Conservation (phyloP, 2,329 filamentous ascomycete species). For the Dothidotthia symphoricarpi region DNA sequence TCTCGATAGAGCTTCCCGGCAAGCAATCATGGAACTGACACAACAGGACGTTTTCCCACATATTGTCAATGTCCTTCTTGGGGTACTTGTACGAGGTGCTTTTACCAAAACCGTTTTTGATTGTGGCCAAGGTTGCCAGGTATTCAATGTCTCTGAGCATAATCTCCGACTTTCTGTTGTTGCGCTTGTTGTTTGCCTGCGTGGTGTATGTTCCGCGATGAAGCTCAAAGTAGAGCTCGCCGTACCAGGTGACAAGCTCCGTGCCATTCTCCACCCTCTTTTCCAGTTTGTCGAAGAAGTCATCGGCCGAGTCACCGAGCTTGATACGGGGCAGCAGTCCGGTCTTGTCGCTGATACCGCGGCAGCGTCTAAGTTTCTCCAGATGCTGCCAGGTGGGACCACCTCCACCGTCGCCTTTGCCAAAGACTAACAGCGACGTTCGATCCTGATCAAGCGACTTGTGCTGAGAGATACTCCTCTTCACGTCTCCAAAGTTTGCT, state of each 20-base stretch:
- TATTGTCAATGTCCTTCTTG: slow-evolving; percentile 86
- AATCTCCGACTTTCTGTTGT: slow-evolving; percentile 84
- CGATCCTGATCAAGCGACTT: slow-evolving; percentile 94
- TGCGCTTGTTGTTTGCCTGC: slow-evolving; percentile 93
- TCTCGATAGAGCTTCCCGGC: slow-evolving; percentile 91
- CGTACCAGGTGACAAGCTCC: slow-evolving; percentile 91
- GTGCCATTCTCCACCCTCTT: slow-evolving; percentile 66
- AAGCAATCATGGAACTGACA: slow-evolving; percentile 98
- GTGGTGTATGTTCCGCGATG: slow-evolving; percentile 97
- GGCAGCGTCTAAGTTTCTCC: slow-evolving; percentile 89
- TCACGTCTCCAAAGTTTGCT: slow-evolving; percentile 92
- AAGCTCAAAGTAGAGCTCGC: slow-evolving; percentile 95
- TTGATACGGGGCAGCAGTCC: slow-evolving; percentile 83
- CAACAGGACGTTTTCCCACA: slow-evolving; percentile 90
- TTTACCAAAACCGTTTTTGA: slow-evolving; percentile 58
- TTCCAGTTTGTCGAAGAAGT: slow-evolving; percentile 86
- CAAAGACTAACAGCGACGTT: slow-evolving; percentile 88
- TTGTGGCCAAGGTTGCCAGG: slow-evolving; percentile 78
- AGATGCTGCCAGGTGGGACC: slow-evolving; percentile 92
- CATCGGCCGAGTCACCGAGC: slow-evolving; percentile 85
- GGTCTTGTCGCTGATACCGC: slow-evolving; percentile 84
- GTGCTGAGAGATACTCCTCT: slow-evolving; percentile 83
- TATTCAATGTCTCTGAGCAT: slow-evolving; percentile 85
- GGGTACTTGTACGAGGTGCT: slow-evolving; percentile 73
- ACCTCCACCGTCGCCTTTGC: slow-evolving; percentile 93